A percentile compares a stretch with the other conserved stretches of the same genome.
Conservation (phyloP, 257 asterid genomes). For the Przewalskia tangutica region DNA sequence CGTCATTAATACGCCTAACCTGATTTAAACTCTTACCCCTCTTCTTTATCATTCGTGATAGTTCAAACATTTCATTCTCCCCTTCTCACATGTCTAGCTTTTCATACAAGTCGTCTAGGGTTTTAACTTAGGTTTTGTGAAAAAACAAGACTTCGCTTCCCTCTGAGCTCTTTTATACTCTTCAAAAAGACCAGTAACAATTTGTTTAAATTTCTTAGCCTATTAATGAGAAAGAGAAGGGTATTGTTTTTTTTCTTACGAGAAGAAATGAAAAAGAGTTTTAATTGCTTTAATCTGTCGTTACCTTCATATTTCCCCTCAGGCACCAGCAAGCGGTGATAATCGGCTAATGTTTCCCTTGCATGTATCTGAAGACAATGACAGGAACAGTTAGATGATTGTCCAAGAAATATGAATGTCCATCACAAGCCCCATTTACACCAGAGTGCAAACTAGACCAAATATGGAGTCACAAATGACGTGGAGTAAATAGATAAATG, state of each 20-base stretch:
- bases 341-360: constrained; percentile 45
- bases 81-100: not conserved
- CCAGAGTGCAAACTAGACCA: not conserved
- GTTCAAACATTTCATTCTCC: not conserved
- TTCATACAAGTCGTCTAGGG: not conserved
- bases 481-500: not conserved
- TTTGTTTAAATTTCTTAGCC: not conserved
- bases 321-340: constrained; percentile 72
- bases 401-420: not conserved
- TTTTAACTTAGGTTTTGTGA: not conserved
- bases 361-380: constrained; percentile 41
- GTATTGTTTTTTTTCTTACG: not conserved
- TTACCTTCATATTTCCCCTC: constrained; percentile 63
- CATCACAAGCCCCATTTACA: not conserved
- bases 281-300: not conserved
- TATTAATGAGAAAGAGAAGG: not conserved
- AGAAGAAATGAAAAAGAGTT: not conserved
- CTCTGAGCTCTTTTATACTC: not conserved
- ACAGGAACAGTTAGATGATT: not conserved
- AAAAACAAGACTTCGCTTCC: not conserved
- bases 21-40: not conserved
- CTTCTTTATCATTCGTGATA: not conserved
- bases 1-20: not conserved
- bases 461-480: not conserved
- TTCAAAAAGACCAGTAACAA: not conserved